Conservation (phyloP, 768 basidiomycete species). For the Tylopilus balloui region DNA sequence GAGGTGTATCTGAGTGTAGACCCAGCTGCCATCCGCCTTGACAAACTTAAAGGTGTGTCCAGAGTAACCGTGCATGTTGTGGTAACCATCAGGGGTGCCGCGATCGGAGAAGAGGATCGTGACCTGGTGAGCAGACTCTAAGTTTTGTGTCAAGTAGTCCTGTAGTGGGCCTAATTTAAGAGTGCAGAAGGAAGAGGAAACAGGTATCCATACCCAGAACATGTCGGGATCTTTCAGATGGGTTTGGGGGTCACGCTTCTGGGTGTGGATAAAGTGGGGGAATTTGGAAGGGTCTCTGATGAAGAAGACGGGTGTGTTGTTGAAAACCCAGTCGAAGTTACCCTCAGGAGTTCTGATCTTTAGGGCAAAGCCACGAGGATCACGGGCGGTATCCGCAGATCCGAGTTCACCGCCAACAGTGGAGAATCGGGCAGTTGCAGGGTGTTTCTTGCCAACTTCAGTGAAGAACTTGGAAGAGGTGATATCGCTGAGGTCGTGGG, state of each 20-base stretch:
- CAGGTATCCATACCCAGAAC: conserved; percentile 60
- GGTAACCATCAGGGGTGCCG: conserved; percentile 86
- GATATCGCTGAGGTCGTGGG: conserved; percentile 79
- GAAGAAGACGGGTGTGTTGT: conserved; percentile 91
- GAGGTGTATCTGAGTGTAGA: conserved; percentile 85
- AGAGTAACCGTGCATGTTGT: conserved; percentile 87
- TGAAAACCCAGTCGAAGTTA: conserved; percentile 89
- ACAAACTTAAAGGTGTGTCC: conserved; percentile 90
- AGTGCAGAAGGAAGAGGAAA: background rate
- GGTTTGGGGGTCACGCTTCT: conserved; percentile 88
- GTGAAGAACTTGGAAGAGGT: conserved; percentile 68
- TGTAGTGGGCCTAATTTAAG: conserved; percentile 28
- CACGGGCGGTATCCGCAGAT: conserved; percentile 87
- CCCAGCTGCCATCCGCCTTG: conserved; percentile 78
- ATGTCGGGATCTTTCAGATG: conserved; percentile 84
- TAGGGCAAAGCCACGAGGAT: conserved; percentile 89
- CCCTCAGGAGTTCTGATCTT: conserved; percentile 90
- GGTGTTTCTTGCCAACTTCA: conserved; percentile 62
- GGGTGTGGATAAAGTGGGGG: conserved; percentile 92
- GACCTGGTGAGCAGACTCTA: conserved; percentile 85
- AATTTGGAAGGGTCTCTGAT: conserved; percentile 85
- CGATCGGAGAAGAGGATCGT: conserved; percentile 94
- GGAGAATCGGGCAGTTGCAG: conserved; percentile 81
- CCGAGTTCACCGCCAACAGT: conserved; percentile 90
- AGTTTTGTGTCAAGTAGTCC: conserved; percentile 88